These are phyloP conservation scores for Monosporascus sp. DNA, from an alignment of 2,329 filamentous ascomycete genomes.

Conservation along the genomic window DNA sequence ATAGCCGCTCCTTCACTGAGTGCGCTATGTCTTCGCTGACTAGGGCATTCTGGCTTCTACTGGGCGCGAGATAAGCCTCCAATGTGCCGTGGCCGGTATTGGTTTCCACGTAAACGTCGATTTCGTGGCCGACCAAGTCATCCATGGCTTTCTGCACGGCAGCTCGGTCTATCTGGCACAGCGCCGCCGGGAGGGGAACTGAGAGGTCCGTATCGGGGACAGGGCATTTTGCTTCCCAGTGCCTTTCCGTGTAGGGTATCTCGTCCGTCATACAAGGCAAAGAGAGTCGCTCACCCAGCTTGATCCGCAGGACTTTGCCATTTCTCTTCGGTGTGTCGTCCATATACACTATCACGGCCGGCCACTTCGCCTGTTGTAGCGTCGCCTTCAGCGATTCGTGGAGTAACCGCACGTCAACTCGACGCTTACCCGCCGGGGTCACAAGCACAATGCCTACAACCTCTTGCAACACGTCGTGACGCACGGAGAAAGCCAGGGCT, in stretches of 20 bases:
- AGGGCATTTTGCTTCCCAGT: slow-evolving; percentile 46
- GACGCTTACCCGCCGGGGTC: slow-evolving; percentile 35
- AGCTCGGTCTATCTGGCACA: slow-evolving; percentile 27
- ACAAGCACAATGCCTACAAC: slow-evolving; percentile 50
- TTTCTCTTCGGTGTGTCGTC: slow-evolving; percentile 49
- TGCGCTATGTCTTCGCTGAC: slow-evolving; percentile 1
- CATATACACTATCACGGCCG: slow-evolving; percentile 49
- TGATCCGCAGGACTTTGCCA: slow-evolving; percentile 53
- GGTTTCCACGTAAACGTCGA: slow-evolving; percentile 4
- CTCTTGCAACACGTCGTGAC: slow-evolving; percentile 50
- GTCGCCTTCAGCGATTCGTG: slow-evolving; percentile 41
- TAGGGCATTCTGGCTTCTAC: neutral
- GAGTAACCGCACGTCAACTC: slow-evolving; percentile 43
- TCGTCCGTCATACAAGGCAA: slow-evolving; percentile 40
- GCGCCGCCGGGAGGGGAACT: slow-evolving; percentile 30
- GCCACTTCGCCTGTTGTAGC: slow-evolving; percentile 49
- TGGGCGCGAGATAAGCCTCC: slow-evolving; percentile 1
- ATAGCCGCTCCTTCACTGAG: slow-evolving; percentile 9
- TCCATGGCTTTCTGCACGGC: slow-evolving; percentile 13
- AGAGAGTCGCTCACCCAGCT: slow-evolving; percentile 41
- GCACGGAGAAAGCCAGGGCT: slow-evolving; percentile 48
- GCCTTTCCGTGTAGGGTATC: slow-evolving; percentile 37
- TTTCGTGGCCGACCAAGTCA: neutral
- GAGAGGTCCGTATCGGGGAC: slow-evolving; percentile 41
- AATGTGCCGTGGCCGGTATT: neutral